Percentiles rank a stretch among this genome's conserved stretches.
phyloP scores from a whole-genome alignment of 805 yeast species.

The Lipomyces kockii region DNA sequence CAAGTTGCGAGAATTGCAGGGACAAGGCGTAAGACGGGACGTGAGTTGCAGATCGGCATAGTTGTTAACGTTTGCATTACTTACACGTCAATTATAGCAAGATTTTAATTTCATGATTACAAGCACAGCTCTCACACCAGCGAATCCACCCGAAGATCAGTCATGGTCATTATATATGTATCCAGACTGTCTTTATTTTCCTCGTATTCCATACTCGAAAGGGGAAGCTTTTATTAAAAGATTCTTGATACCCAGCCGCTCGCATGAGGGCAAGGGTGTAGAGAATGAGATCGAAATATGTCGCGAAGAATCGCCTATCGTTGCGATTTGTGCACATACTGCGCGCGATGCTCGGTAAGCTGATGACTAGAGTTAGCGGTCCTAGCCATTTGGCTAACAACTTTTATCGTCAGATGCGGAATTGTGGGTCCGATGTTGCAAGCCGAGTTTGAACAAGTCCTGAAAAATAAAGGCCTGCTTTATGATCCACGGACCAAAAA shows the following conservation, averaged over 20 bases:
- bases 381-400: not conserved
- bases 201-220: constrained; percentile 32
- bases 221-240: constrained; percentile 23
- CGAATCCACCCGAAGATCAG: not conserved
- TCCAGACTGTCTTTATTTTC: constrained; percentile 55
- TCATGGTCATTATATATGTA: constrained; percentile 51
- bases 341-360: constrained; percentile 54
- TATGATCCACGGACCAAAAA: constrained; percentile 31
- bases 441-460: constrained; percentile 55
- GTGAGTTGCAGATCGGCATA: constrained; percentile 12
- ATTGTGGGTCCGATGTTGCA: constrained; percentile 61
- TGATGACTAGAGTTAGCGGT: not conserved
- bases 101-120: constrained; percentile 33
- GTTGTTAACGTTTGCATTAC: not conserved
- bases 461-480: constrained; percentile 47
- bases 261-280: constrained; percentile 42
- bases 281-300: constrained; percentile 17
- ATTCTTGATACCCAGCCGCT: constrained; percentile 32
- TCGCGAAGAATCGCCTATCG: constrained; percentile 39
- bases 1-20: constrained; percentile 18
- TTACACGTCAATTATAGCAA: constrained; percentile 8
- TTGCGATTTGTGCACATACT: constrained; percentile 69
- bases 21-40: constrained; percentile 23
- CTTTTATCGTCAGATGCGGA: constrained; percentile 59
- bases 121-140: constrained; percentile 20